Evolutionary conservation across 495 filamentous ascomycete species (phyloP).

Genomic region (Podospora pseudoanserina): DNA sequence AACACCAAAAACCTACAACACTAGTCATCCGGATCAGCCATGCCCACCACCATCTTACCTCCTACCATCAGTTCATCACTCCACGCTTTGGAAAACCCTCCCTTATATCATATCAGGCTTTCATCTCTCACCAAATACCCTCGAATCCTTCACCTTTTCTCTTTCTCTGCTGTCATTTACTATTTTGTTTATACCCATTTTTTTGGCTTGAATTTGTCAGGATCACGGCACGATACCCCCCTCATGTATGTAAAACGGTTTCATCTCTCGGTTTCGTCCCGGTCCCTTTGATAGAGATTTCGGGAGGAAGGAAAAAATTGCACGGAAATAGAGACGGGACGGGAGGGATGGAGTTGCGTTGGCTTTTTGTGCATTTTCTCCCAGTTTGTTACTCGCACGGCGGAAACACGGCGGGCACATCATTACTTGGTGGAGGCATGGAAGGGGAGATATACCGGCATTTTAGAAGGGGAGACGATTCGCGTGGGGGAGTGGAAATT

Average conservation of each 20-base stretch:
- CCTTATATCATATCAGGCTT: no score
- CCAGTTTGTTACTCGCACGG: not conserved
- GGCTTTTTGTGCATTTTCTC: not conserved
- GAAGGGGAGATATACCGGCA: not conserved
- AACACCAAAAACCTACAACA: not conserved
- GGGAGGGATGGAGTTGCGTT: not conserved
- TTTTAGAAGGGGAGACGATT: not conserved
- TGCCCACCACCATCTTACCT: not conserved
- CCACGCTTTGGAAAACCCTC: not conserved
- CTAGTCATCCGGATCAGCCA: constrained; percentile 6
- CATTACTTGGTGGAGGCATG: not conserved
- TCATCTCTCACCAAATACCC: not conserved
- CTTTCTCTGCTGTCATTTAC: not conserved
- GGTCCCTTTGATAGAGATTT: not conserved
- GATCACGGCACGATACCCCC: not conserved
- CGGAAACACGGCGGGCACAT: not conserved
- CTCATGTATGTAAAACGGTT: not conserved
- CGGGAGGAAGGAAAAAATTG: not conserved
- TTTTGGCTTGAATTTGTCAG: not conserved
- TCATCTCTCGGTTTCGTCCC: not conserved
- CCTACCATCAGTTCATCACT: not conserved
- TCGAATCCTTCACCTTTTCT: not conserved
- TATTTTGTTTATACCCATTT: not conserved
- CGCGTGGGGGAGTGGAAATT: not conserved
- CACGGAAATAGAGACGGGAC: not conserved